phyloP scores from a whole-genome alignment of 164 flowering plant genomes.

The Vitis rotundifolia region DNA sequence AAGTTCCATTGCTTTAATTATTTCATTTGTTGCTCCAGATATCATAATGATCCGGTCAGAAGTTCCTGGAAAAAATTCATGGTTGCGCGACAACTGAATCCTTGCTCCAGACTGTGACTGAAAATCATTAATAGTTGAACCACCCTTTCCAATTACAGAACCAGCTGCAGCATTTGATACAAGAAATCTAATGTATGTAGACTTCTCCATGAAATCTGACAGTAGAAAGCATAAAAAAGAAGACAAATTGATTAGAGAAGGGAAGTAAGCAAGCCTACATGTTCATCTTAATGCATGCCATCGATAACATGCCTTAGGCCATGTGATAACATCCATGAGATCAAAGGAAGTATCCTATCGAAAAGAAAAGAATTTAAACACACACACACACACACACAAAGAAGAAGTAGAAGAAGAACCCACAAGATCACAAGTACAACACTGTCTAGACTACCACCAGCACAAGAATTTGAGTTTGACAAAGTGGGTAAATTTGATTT shows the following conservation, averaged over 20 bases:
- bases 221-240: slow-evolving; percentile 4
- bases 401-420: too few relatives aligned
- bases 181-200: slow-evolving; percentile 77
- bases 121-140: slow-evolving; percentile 89
- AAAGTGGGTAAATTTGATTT: too few relatives aligned
- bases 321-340: too few relatives aligned
- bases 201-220: slow-evolving; percentile 62
- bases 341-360: too few relatives aligned
- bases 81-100: slow-evolving; percentile 90
- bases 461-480: too few relatives aligned
- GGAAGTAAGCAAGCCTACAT: not conserved
- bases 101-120: slow-evolving; percentile 91
- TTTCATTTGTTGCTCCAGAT: slow-evolving; percentile 67
- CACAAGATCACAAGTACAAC: too few relatives aligned
- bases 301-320: too few relatives aligned
- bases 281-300: not conserved
- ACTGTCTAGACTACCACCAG: too few relatives aligned
- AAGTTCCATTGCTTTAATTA: slow-evolving; percentile 78
- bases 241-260: slow-evolving; percentile 1
- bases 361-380: too few relatives aligned
- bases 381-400: too few relatives aligned
- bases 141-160: slow-evolving; percentile 97
- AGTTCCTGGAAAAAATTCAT: slow-evolving; percentile 95
- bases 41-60: slow-evolving; percentile 92
- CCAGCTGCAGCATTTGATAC: slow-evolving; percentile 98